Base-by-base conservation (phyloP, 768 basidiomycete species). In the Tylopilus intermedius region DNA sequence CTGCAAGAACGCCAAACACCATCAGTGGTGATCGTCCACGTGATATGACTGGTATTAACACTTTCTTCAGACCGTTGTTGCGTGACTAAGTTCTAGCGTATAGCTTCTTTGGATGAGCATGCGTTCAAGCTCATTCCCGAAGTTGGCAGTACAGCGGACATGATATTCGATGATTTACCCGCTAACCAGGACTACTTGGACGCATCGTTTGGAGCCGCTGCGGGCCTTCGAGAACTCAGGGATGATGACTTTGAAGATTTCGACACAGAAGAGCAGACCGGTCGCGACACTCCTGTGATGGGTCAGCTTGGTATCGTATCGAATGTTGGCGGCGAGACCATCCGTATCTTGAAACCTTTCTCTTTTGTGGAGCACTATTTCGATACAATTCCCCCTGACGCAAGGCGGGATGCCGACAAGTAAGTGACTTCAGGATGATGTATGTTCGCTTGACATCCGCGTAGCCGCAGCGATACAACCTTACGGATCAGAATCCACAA, bases 131-230 rank as follows among this genome's bases (percentile, higher is more conserved):
- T 72, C 40, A 64, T 84, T 7, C 91, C 91, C 2, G 86, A 91
- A 58, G 74, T 95, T 39, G 86, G 88, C 21, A 79, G 82, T 9
- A 79, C 83, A 8, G 84, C 90, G 13, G 95, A 97, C 68, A 84
- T 96, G 83, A 86, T 98, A 51, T 74, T 76, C 30, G 95, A 98
- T 61, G 94, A 98, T 66, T 73, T 98, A 8, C 95, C 95, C 0
- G 87, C 78, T 21, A 95, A 98, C 66, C 71, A 77, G 44, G 90
- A 94, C 63, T 98, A 94, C 62, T 75, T 98, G 43, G 90, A 93
- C 58, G 81, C 80, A 48, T 86, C 89, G 3, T 90, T 90, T 57
- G 84, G 87, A 38, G 72, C 88, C 22, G 84, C 89, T 15, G 87
- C 83, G 5, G 90, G 90, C 13, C 71, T 91, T 15, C 78, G 82